Evolutionary conservation across 2,329 filamentous ascomycete genomes (phyloP).

Genomic region (Beauveria scarabaeidicola): DNA sequence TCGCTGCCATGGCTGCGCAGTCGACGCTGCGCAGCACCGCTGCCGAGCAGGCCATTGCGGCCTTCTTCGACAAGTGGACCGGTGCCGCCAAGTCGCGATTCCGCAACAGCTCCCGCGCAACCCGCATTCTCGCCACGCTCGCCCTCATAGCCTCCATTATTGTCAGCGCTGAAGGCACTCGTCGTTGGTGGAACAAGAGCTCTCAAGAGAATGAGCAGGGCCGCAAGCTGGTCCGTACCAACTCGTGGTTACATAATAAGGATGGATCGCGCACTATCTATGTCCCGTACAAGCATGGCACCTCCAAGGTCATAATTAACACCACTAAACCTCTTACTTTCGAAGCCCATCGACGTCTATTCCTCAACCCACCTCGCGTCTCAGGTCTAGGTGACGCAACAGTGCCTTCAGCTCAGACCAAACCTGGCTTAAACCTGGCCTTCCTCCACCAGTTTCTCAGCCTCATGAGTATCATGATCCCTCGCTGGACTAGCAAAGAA

Average conservation of each 20-base stretch:
- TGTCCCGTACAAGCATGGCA: conserved; percentile 81
- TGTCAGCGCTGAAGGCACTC: conserved; percentile 67
- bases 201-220: conserved; percentile 76
- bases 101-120: conserved; percentile 57
- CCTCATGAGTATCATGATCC: conserved; percentile 94
- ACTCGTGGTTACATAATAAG: conserved; percentile 88
- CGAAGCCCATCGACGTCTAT: conserved; percentile 88
- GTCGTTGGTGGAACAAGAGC: conserved; percentile 64
- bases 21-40: conserved; percentile 66
- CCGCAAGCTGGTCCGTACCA: conserved; percentile 71
- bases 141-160: conserved; percentile 71
- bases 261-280: conserved; percentile 93
- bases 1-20: conserved; percentile 65
- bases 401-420: conserved; percentile 82
- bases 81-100: conserved; percentile 45
- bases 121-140: conserved; percentile 67
- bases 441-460: conserved; percentile 96
- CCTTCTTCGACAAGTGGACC: conserved; percentile 54
- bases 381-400: conserved; percentile 65
- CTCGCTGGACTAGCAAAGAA: conserved; percentile 91
- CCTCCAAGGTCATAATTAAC: conserved; percentile 83
- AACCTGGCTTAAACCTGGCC: conserved; percentile 87
- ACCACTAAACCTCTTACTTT: conserved; percentile 90
- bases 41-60: conserved; percentile 58
- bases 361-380: conserved; percentile 81